Evolutionary conservation across 345 rosid genomes (phyloP).

Genomic region (Bruguiera sexangula): DNA sequence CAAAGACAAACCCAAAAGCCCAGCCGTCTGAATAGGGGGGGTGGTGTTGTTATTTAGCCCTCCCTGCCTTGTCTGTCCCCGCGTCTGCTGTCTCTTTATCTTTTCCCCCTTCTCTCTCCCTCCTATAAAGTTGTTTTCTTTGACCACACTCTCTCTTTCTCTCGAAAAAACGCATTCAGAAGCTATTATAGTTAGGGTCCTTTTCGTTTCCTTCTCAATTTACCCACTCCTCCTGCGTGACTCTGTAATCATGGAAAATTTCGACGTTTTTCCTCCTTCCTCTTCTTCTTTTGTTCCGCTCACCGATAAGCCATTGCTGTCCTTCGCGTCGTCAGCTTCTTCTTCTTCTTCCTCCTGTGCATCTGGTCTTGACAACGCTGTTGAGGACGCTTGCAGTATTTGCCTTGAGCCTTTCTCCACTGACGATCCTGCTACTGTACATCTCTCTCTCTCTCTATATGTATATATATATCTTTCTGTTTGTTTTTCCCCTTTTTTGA

Average conservation of each 20-base stretch:
- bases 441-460: background rate
- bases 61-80: background rate
- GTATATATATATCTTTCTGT: no score
- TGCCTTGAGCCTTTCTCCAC: background rate
- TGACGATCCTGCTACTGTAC: background rate
- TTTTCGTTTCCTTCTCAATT: background rate
- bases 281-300: conserved; percentile 14
- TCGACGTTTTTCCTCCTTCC: background rate
- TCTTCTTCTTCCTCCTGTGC: background rate
- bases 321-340: background rate
- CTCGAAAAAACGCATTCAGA: background rate
- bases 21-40: conserved; percentile 30
- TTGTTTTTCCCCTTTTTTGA: no score
- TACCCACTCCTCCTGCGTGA: background rate
- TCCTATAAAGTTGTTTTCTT: conserved; percentile 31
- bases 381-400: background rate
- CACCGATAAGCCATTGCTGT: conserved; percentile 19
- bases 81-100: conserved; percentile 14
- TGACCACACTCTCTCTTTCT: conserved; percentile 35
- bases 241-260: background rate
- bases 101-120: background rate
- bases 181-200: no score
- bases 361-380: background rate
- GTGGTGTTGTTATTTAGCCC: background rate
- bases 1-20: conserved; percentile 13